phyloP scores from a whole-genome alignment of 441 rosid genomes.

The Erodium chrysanthum region DNA sequence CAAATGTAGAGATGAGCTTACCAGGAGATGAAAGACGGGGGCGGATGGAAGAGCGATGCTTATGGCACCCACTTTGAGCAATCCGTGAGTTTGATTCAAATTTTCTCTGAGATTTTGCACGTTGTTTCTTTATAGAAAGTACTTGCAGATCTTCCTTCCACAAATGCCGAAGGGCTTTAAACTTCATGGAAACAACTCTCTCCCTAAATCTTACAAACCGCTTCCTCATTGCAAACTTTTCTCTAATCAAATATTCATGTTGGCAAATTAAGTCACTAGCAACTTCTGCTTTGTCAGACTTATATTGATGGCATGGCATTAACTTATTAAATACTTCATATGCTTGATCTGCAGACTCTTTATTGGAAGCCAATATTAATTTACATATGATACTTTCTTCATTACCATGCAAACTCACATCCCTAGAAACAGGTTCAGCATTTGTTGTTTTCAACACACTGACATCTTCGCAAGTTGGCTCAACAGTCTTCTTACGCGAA shows the following conservation, averaged over 20 bases:
- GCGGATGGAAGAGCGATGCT: slow-evolving; percentile 56
- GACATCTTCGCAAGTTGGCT: slow-evolving; percentile 24
- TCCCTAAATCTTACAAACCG: slow-evolving; percentile 53
- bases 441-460: slow-evolving; percentile 14
- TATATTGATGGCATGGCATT: slow-evolving; percentile 34
- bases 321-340: slow-evolving; percentile 41
- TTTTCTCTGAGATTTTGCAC: slow-evolving; percentile 60
- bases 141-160: slow-evolving; percentile 81
- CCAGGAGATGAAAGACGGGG: slow-evolving; percentile 60
- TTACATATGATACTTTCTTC: slow-evolving; percentile 32
- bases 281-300: slow-evolving; percentile 29
- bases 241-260: slow-evolving; percentile 34
- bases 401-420: slow-evolving; percentile 17
- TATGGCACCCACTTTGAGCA: slow-evolving; percentile 40
- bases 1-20: slow-evolving; percentile 22
- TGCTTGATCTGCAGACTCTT: slow-evolving; percentile 49
- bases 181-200: slow-evolving; percentile 65
- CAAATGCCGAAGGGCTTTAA: slow-evolving; percentile 55
- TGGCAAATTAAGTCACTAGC: slow-evolving; percentile 19
- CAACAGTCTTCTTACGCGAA: slow-evolving; percentile 18
- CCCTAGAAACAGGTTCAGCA: slow-evolving; percentile 22
- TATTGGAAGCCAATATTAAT: slow-evolving; percentile 47
- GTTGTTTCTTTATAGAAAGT: slow-evolving; percentile 42
- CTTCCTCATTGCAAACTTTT: slow-evolving; percentile 39
- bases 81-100: slow-evolving; percentile 42